These are phyloP conservation scores for Deuterostichococcus epilithicus DNA, from an alignment of 139 green algal species.

Conservation along the genomic window DNA sequence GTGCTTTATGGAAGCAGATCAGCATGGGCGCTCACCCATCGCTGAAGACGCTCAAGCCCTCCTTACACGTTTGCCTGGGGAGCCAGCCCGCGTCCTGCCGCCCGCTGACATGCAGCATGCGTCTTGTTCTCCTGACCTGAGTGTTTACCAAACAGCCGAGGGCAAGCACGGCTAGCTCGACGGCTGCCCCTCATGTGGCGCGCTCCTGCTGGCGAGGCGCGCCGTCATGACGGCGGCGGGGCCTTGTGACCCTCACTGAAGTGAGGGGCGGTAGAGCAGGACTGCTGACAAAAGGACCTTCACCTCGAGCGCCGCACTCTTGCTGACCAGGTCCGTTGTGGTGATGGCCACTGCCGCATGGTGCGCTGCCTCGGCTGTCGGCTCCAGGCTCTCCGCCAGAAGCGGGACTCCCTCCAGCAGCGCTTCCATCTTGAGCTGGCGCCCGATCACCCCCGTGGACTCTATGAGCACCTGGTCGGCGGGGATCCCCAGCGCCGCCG, in stretches of 20 bases:
- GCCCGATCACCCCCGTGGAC: conserved; percentile 87
- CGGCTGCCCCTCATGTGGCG: not conserved
- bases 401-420: conserved; percentile 74
- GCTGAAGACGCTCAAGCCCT: too few species aligned
- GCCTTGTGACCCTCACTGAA: not conserved
- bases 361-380: conserved; percentile 55
- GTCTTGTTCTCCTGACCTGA: not conserved
- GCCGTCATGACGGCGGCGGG: not conserved
- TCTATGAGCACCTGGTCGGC: conserved; percentile 43
- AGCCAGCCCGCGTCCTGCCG: not conserved
- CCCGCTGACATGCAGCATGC: not conserved
- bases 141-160: too few species aligned
- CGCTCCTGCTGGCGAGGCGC: not conserved
- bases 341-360: conserved; percentile 85
- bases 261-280: not conserved
- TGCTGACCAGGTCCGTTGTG: conserved; percentile 87
- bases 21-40: too few species aligned
- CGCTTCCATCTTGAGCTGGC: conserved; percentile 90
- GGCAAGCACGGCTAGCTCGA: too few species aligned
- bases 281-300: not conserved
- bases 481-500: conserved; percentile 55
- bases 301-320: conserved; percentile 81
- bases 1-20: too few species aligned
- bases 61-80: too few species aligned
- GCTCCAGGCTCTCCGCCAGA: conserved; percentile 59